Evolutionary conservation across 495 filamentous ascomycete species (phyloP).

Genomic region (Aspergillus nanangensis): DNA sequence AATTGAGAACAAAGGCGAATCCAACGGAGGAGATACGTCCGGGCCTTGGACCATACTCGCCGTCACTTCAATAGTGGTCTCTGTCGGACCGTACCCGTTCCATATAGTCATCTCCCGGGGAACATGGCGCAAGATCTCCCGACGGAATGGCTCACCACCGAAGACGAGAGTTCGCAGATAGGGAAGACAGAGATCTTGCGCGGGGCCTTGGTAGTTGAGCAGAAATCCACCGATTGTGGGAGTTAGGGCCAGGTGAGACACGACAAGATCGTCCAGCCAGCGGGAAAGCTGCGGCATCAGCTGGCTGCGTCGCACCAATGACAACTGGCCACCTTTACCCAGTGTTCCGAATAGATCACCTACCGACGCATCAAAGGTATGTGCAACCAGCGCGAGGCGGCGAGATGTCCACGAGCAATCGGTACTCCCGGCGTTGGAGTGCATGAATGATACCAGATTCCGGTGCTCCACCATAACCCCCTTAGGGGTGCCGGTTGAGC

Average conservation of each 20-base stretch:
- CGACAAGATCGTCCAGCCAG: background rate
- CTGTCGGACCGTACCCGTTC: conserved; percentile 4
- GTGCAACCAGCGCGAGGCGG: background rate
- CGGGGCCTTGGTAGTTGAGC: background rate
- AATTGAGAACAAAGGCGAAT: background rate
- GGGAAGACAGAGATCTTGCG: background rate
- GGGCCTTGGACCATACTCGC: background rate
- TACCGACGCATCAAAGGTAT: conserved; percentile 5
- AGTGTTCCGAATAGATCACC: conserved; percentile 5
- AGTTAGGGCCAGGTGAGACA: conserved; percentile 2
- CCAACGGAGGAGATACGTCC: background rate
- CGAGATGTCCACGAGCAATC: conserved; percentile 5
- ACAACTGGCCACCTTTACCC: background rate
- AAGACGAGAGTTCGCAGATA: conserved; percentile 1
- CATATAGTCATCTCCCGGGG: background rate
- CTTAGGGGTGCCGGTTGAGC: conserved; percentile 1
- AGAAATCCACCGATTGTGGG: background rate
- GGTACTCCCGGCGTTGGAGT: background rate
- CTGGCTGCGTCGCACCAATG: background rate
- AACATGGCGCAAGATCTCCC: background rate
- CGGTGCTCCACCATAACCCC: conserved; percentile 8
- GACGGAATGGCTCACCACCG: conserved; percentile 3
- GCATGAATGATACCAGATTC: conserved; percentile 2
- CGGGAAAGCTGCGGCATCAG: background rate
- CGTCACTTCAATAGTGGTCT: conserved; percentile 3